phyloP scores from a whole-genome alignment of 2,329 filamentous ascomycete species.

The Endoconidiophora polonica region DNA sequence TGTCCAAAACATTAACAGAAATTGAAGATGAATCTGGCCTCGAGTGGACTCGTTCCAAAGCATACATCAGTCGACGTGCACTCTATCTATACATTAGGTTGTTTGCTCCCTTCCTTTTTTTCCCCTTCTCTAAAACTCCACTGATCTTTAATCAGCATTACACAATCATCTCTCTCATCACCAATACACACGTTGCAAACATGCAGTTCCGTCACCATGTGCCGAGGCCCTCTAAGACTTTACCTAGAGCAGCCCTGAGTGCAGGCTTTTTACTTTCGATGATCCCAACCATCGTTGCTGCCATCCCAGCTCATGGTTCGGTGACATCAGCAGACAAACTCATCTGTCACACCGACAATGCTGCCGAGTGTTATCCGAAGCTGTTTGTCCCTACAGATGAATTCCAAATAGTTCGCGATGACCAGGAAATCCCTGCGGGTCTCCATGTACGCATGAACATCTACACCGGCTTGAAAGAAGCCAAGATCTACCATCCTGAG shows the following conservation, averaged over 20 bases:
- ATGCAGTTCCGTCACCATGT: too few relatives aligned
- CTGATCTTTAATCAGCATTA: not conserved
- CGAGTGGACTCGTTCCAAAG: too few relatives aligned
- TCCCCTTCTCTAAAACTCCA: not conserved
- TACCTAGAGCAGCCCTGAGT: too few relatives aligned
- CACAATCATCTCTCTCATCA: too few relatives aligned
- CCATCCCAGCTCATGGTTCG: not conserved
- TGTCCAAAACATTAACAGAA: too few relatives aligned
- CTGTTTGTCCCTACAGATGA: constrained; percentile 47
- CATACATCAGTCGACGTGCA: too few relatives aligned
- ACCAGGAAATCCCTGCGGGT: constrained; percentile 48
- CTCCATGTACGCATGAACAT: constrained; percentile 52
- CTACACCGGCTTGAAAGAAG: constrained; percentile 45
- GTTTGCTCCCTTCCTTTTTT: not conserved
- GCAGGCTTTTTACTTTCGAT: not conserved
- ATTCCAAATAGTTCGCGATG: constrained; percentile 45
- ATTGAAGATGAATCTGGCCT: too few relatives aligned
- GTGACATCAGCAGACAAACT: constrained; percentile 26
- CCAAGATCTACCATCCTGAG: constrained; percentile 45
- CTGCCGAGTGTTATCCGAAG: constrained; percentile 47
- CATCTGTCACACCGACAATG: constrained; percentile 46
- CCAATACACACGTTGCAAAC: too few relatives aligned
- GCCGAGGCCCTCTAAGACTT: too few relatives aligned
- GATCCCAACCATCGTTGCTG: constrained; percentile 6
- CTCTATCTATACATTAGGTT: too few relatives aligned